Conservation (phyloP, 2,329 filamentous ascomycete species). For the Incumbomyces delicatus region DNA sequence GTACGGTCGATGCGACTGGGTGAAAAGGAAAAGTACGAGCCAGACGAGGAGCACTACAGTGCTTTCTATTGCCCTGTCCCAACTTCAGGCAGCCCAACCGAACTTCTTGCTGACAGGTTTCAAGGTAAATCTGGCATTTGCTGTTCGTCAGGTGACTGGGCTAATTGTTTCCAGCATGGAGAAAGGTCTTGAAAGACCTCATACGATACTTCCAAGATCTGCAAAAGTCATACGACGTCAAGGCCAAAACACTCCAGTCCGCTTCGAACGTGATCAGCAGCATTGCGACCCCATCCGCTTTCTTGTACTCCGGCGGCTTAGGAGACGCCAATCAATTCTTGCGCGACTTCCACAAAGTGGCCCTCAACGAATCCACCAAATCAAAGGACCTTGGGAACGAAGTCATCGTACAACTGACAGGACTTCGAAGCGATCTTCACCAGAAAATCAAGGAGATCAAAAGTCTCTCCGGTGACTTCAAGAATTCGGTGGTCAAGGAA, state of each 20-base stretch:
- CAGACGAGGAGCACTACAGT: conserved; percentile 64
- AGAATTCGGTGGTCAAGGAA: conserved; percentile 92
- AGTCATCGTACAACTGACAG: conserved; percentile 77
- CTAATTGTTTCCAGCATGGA: conserved; percentile 58
- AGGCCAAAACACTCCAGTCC: conserved; percentile 71
- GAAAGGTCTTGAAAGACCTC: conserved; percentile 87
- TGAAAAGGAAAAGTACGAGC: conserved; percentile 47
- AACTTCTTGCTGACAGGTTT: conserved; percentile 76
- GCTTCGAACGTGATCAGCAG: conserved; percentile 78
- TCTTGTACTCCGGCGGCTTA: conserved; percentile 73
- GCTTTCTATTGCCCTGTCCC: conserved; percentile 86
- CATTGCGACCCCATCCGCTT: conserved; percentile 61
- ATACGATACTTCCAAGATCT: conserved; percentile 92
- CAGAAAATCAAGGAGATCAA: conserved; percentile 99
- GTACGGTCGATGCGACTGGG: conserved; percentile 70
- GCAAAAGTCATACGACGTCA: conserved; percentile 76
- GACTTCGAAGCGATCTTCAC: conserved; percentile 74
- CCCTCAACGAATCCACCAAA: conserved; percentile 73
- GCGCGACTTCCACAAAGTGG: conserved; percentile 70
- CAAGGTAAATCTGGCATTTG: conserved; percentile 51
- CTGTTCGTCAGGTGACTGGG: no score
- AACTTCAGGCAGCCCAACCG: conserved; percentile 77
- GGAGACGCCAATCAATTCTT: conserved; percentile 76
- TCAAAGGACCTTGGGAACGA: conserved; percentile 84
- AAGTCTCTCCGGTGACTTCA: conserved; percentile 84